phyloP scores from a whole-genome alignment of 2,329 filamentous ascomycete species.

The Nannizzia gypsea region DNA sequence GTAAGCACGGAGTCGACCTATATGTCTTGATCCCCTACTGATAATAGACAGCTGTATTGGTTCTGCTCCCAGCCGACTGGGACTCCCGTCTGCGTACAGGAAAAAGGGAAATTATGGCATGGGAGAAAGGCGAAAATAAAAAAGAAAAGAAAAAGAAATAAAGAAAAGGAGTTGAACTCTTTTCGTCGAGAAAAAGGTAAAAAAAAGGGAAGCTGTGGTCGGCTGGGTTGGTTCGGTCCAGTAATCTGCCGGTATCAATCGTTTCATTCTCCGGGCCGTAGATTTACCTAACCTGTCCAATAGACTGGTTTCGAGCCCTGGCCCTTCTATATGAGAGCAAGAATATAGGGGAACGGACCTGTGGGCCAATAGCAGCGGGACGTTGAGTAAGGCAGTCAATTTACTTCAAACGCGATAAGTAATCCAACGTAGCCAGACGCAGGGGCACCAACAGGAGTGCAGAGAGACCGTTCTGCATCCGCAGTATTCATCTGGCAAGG shows the following conservation, averaged over 20 bases:
- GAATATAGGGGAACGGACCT: neutral
- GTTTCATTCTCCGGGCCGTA: conserved; percentile 5
- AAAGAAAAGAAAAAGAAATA: neutral
- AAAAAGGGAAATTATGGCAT: neutral
- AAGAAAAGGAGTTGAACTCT: no score
- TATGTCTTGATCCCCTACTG: neutral
- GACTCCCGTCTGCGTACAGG: neutral
- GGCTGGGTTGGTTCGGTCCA: neutral
- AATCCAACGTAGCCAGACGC: neutral
- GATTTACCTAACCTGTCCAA: conserved; percentile 3
- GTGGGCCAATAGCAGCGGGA: neutral
- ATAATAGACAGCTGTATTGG: neutral
- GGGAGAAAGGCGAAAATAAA: neutral
- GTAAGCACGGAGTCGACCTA: neutral
- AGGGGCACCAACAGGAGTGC: neutral
- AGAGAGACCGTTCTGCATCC: neutral
- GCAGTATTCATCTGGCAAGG: neutral
- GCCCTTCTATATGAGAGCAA: neutral
- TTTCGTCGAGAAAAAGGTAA: neutral
- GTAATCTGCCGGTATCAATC: conserved; percentile 1
- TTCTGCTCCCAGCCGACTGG: neutral
- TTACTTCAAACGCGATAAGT: neutral
- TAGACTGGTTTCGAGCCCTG: neutral
- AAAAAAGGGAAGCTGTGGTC: neutral
- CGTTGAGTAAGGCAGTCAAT: neutral